Percentiles rank a stretch among this genome's conserved stretches.
phyloP scores from a whole-genome alignment of 495 filamentous ascomycete species.

The Bombardia bombarda region DNA sequence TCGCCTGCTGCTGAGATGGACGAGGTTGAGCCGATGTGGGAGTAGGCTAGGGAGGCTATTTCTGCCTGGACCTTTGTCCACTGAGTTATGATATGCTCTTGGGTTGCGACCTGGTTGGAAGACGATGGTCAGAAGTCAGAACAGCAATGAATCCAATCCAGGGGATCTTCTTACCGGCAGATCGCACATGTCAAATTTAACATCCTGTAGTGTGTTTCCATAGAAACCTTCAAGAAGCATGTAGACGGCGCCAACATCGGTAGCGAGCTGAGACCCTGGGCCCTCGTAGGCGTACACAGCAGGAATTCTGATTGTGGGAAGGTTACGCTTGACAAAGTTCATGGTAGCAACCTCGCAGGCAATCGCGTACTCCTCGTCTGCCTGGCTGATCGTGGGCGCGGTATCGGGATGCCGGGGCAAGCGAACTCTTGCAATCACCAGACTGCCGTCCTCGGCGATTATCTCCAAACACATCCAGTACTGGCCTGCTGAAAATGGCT shows the following conservation, averaged over 20 bases:
- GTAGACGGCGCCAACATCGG: conserved; percentile 16
- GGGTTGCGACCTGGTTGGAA: conserved; percentile 5
- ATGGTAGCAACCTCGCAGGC: conserved; percentile 21
- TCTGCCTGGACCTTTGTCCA: conserved; percentile 16
- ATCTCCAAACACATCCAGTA: conserved; percentile 25
- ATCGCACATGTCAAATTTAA: conserved; percentile 12
- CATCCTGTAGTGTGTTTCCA: conserved; percentile 19
- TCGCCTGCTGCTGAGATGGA: neutral
- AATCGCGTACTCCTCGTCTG: conserved; percentile 15
- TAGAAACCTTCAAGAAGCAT: conserved; percentile 28
- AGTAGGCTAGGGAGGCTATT: conserved; percentile 6
- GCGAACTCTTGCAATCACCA: conserved; percentile 18
- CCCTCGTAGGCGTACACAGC: conserved; percentile 16
- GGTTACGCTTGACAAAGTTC: conserved; percentile 12
- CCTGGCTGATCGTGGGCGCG: neutral
- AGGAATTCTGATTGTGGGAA: conserved; percentile 7
- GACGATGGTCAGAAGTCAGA: neutral
- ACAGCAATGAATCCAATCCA: neutral
- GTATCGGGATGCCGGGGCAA: conserved; percentile 19
- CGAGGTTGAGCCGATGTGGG: conserved; percentile 10
- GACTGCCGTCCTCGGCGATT: conserved; percentile 10
- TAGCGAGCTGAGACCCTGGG: conserved; percentile 11
- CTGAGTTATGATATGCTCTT: conserved; percentile 22
- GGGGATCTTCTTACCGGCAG: conserved; percentile 12
- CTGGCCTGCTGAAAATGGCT: conserved; percentile 25